Evolutionary conservation across 169 alveolate species (phyloP).

Genomic region (Cystoisospora suis): DNA sequence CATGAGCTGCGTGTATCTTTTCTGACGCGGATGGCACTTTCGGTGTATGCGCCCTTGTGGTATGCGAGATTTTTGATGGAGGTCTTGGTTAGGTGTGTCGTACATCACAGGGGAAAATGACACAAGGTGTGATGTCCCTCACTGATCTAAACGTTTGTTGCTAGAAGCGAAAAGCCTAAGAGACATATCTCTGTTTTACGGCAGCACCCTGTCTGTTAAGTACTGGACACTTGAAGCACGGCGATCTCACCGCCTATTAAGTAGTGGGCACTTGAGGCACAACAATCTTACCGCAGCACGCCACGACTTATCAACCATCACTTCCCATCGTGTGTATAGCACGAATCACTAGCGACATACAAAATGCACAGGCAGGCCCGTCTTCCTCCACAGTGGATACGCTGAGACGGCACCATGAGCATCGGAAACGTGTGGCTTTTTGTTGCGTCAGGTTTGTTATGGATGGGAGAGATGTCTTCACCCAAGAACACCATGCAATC

Average conservation of each 20-base stretch:
- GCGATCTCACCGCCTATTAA: no score
- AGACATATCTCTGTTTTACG: no score
- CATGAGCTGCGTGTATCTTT: not conserved
- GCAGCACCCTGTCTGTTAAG: no score
- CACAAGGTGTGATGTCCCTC: no score
- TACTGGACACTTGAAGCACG: no score
- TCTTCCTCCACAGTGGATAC: not conserved
- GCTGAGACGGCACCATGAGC: not conserved
- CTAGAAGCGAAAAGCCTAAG: no score
- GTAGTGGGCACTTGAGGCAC: not conserved
- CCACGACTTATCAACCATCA: not conserved
- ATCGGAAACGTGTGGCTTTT: not conserved
- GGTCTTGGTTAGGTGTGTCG: no score
- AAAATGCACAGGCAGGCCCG: not conserved
- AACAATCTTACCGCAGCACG: not conserved
- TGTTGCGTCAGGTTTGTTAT: not conserved
- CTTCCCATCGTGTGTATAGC: not conserved
- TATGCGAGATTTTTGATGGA: not conserved
- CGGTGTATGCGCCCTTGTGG: not conserved
- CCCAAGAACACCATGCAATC: slow-evolving; percentile 8
- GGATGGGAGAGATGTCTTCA: slow-evolving; percentile 3
- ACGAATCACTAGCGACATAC: not conserved
- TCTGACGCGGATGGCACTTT: not conserved
- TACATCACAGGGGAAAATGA: no score
- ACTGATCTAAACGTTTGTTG: no score